Evolutionary conservation across 768 basidiomycete genomes (phyloP).

Genomic region (Fomitopsis serialis): DNA sequence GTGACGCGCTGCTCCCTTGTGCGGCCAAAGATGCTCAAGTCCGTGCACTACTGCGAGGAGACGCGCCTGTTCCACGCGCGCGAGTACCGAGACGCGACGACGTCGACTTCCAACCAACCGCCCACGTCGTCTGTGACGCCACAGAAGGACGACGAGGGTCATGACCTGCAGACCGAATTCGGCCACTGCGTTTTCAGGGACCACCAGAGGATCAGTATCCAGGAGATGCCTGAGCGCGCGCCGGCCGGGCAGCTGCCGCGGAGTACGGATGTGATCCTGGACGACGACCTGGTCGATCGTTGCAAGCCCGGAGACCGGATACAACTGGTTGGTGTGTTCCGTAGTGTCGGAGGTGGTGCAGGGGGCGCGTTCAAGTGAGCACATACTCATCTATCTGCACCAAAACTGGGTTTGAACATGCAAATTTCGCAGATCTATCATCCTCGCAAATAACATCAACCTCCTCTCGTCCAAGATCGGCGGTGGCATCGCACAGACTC

Average conservation of each 20-base stretch:
- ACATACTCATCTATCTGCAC: neutral
- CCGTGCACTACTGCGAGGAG: constrained; percentile 91
- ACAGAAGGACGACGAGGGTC: constrained; percentile 87
- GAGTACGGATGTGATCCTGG: constrained; percentile 92
- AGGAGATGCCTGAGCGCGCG: constrained; percentile 99
- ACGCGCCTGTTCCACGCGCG: constrained; percentile 80
- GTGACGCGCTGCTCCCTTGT: constrained; percentile 97
- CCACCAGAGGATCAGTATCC: constrained; percentile 96
- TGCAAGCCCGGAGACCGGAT: constrained; percentile 98
- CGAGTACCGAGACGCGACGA: constrained; percentile 90
- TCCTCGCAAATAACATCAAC: constrained; percentile 94
- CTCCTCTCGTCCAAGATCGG: constrained; percentile 92
- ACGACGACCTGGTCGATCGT: constrained; percentile 94
- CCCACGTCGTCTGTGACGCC: constrained; percentile 86
- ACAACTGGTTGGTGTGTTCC: constrained; percentile 92
- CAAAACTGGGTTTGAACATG: neutral
- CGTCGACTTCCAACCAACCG: constrained; percentile 78
- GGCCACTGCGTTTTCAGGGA: constrained; percentile 90
- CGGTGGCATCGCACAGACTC: constrained; percentile 90
- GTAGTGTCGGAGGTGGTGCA: constrained; percentile 88
- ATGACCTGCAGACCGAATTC: constrained; percentile 84
- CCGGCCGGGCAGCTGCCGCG: constrained; percentile 96
- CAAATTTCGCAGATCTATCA: constrained; percentile 60
- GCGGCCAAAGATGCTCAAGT: constrained; percentile 96
- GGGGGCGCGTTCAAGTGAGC: constrained; percentile 91